Evolutionary conservation across 805 yeast genomes (phyloP), one percentile per base, ranked within the genome.

Genomic region (Barnettozyma wickerhamii): DNA sequence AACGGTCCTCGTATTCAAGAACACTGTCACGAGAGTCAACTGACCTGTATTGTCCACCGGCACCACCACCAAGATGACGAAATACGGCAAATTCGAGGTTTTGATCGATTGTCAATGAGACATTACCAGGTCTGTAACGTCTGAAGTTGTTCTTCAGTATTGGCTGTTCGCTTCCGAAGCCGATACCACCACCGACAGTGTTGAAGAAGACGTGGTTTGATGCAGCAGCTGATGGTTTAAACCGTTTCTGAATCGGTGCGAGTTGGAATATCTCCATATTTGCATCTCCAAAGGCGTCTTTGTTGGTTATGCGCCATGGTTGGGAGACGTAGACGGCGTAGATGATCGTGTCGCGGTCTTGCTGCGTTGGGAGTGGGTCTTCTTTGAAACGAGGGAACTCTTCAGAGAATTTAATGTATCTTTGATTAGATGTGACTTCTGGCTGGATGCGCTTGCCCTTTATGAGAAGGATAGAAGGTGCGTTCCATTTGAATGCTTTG

Each of bases 401-500:
- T 4, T 70, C 58, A 14, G 70, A 66, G 50, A 84, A 82, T 15
- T 64, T 64, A 21, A 64, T 66, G 50, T 75, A 79, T 24, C 84
- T 59, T 38, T 65, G 71, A 40, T 68, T n/a, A n/a, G n/a, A n/a
- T 74, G 10, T 64, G 54, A 10, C 28, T 37, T 2, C 40, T 41
- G 10, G 31, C 19, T 42, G 53, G 47, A 66, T 43, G 52, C 66
- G 17, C 32, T 44, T 21, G 3, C 97, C 98, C 3, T 77, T 72
- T 0, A 91, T 66, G 0, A 90, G 45, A 7, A 90, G 49, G 1
- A 91, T 58, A 0, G 95, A 77, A 0, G 96, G 95, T 0, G 95
- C 93, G 50, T 77, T 79, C 96, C 97, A 91, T 52, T 89, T 87
- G 66, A 87, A 78, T 0, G 83, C 84, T 47, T 81, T 86, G 41